Conservation (phyloP, 2,329 filamentous ascomycete species). For the Pestalotiopsis sp. region DNA sequence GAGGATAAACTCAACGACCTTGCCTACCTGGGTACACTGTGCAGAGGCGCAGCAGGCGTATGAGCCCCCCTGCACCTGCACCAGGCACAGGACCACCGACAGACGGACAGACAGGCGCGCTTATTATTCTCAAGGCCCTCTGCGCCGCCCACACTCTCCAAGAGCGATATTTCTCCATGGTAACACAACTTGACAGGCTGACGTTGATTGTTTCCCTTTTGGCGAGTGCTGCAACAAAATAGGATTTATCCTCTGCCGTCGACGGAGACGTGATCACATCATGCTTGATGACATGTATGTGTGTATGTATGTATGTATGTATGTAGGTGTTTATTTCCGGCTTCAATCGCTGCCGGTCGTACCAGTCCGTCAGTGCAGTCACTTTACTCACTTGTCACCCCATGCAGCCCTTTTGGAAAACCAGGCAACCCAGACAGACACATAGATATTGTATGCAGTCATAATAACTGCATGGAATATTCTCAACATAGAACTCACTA, state of each 20-base stretch:
- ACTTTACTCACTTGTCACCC: background rate
- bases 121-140: constrained; percentile 10
- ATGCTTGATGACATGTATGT: background rate
- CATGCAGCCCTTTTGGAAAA: background rate
- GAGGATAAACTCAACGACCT: background rate
- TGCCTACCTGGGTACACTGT: background rate
- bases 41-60: constrained; percentile 1
- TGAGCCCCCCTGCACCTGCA: background rate
- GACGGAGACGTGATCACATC: constrained; percentile 1
- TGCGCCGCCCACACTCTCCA: constrained; percentile 1
- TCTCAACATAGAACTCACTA: constrained; percentile 2
- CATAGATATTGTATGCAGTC: background rate
- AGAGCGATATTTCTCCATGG: background rate
- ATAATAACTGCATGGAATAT: constrained; percentile 3
- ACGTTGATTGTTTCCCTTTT: constrained; percentile 4
- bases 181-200: constrained; percentile 14
- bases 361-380: background rate
- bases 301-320: background rate
- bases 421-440: background rate
- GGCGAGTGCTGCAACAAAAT: background rate
- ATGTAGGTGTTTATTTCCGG: background rate
- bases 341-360: background rate
- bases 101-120: background rate
- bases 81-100: background rate
- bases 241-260: background rate